Evolutionary conservation across 2,329 filamentous ascomycete genomes (phyloP), one percentile per base, ranked within the genome.

Genomic region (Stromatinia cepivora): DNA sequence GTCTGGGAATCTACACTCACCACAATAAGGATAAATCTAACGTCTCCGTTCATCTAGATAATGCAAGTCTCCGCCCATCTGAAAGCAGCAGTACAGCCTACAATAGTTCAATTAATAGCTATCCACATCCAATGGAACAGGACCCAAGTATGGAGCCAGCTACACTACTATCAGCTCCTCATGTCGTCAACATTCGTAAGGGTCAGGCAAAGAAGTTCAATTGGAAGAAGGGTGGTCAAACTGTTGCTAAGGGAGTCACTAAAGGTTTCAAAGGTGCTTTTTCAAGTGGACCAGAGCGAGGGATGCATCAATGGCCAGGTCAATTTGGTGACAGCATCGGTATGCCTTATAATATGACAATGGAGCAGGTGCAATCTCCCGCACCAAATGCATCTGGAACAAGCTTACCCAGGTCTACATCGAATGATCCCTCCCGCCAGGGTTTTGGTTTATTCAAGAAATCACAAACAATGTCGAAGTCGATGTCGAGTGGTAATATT

Each of bases 181-280:
- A 97, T 71, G 92, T 98, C 46, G 92, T 98, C 71, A 96, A 95
- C 76, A 96, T 98, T 72, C 89, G 93, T 76, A 98, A 97, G 82
- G 93, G 92, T 42, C 93, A 97, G 78, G 77, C 77, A 67, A 97
- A 93, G 83, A 98, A 97, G 80, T 97, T 97, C 82, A 97, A 97
- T 82, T 98, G 95, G 94, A 97, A 97, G 85, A 97, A 96, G 83
- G 93, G 93, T 52, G 92, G 92, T 52, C 94, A 97, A 81, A 94
- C 92, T 69, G 90, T 98, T 75, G 94, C 94, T 39, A 97, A 97
- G 80, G 94, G 94, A 77, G 92, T 98, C 65, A 91, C 92, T 71
- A 97, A 97, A 82, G 93, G 94, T 66, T 89, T 98, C 79, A 97
- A 97, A 80, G 92, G 93, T 67, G 94, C 94, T 8, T 96, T 97